These are phyloP conservation scores for Lentinula sp. DNA, from an alignment of 768 basidiomycete species.

Conservation along the genomic window DNA sequence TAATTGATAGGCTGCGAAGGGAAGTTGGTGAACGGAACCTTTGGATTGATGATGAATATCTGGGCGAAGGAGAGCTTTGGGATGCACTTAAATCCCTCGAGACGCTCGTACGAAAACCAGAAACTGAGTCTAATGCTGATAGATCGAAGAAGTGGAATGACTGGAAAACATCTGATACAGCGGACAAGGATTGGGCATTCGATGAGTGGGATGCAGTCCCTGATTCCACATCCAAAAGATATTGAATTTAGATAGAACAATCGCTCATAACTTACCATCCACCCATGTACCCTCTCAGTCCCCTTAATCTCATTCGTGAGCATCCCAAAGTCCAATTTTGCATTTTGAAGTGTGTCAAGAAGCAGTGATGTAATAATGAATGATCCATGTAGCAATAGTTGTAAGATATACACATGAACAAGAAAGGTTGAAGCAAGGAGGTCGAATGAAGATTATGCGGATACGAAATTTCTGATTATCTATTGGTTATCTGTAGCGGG, in stretches of 20 bases:
- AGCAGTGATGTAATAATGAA: background rate
- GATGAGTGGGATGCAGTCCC: conserved; percentile 33
- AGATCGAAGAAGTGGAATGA: conserved; percentile 26
- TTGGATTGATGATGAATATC: conserved; percentile 41
- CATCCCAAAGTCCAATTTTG: no score
- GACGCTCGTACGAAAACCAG: conserved; percentile 15
- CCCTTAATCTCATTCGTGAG: no score
- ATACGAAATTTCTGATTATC: background rate
- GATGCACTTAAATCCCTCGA: conserved; percentile 48
- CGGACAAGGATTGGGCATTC: conserved; percentile 42
- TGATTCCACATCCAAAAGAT: background rate
- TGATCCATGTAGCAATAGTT: background rate
- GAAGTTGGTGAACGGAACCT: conserved; percentile 53
- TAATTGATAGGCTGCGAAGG: conserved; percentile 59
- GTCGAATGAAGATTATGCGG: background rate
- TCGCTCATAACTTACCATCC: no score
- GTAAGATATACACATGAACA: conserved; percentile 3
- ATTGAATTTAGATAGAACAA: background rate
- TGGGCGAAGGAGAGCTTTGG: conserved; percentile 47
- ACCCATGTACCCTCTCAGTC: no score
- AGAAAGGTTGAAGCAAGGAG: background rate
- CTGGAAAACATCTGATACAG: conserved; percentile 38
- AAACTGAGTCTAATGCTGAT: conserved; percentile 7
- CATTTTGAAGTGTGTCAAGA: background rate
- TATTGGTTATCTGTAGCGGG: background rate